Base-by-base conservation (phyloP, 306 rosid genomes). In the Fragaria vesca region DNA sequence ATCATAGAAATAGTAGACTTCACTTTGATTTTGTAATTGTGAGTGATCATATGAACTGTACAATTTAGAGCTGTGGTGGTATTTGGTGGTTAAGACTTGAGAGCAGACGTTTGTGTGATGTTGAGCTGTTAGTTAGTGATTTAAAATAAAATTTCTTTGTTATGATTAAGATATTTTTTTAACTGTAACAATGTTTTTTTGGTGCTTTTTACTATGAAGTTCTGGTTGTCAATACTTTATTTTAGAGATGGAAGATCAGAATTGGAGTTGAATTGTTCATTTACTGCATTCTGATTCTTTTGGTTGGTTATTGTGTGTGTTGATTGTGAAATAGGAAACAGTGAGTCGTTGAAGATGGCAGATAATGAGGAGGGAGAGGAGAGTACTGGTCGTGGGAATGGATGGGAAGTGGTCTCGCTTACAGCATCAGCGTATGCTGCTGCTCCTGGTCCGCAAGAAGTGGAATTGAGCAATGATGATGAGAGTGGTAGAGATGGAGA, bases 391-490 rank as follows among this genome's bases (percentile, higher is more conserved):
- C 97, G 93, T 8, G 96, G 99, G 40, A 90, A 81, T 79, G 98
- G 89, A 54, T 96, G 99, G 99, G 99, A 96, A 88, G 98, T 96
- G 54, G 99, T 96, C 43, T 86, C 94, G 61, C 98, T 96, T 68
- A 93, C 99, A 1, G 98, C 91, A 21, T 96, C 99, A 46, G 77
- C 99, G 67, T 96, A 93, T 81, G 99, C 90, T 67, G 96, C 98
- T 74, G 89, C 99, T 71, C 97, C 99, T 28, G 87, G 91, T 79
- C 90, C 89, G 4, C 46, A 66, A 69, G 83, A 85, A 79, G 89
- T 78, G 76, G 93, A 91, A 62, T 69, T 78, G 84, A 84, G 79
- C 63, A 88, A 85, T 71, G 88, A 81, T 74, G 91, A 71, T 58
- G 78, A 80, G 71, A 79, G 79, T 65, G 81, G 76, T 42, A 70